These are phyloP conservation scores for Teratosphaeria nubilosa DNA, from an alignment of 2,329 filamentous ascomycete species.

Conservation along the genomic window DNA sequence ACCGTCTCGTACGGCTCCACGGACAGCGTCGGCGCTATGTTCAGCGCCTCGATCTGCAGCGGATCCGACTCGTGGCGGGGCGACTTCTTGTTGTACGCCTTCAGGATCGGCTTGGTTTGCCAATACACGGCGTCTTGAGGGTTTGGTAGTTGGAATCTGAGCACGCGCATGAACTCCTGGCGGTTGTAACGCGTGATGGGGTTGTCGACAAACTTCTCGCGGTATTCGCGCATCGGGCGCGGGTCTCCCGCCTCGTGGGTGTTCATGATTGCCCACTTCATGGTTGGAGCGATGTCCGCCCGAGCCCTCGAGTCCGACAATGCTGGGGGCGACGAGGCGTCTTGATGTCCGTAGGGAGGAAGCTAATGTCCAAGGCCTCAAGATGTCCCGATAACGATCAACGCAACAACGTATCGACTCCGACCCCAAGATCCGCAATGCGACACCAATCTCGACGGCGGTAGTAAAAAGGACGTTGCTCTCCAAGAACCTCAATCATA, in stretches of 20 bases:
- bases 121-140: not conserved
- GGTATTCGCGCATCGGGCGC: not conserved
- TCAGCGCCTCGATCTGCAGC: conserved; percentile 2
- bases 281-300: too few species aligned
- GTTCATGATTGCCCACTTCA: not conserved
- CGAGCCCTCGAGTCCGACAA: too few species aligned
- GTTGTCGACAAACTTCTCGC: not conserved
- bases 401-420: too few species aligned
- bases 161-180: not conserved
- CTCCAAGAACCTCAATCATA: too few species aligned
- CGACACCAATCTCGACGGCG: too few species aligned
- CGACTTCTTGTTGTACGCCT: not conserved
- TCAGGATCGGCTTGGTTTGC: not conserved
- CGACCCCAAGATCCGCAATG: too few species aligned
- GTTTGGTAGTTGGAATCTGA: conserved; percentile 1
- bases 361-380: too few species aligned
- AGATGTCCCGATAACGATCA: too few species aligned
- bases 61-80: not conserved
- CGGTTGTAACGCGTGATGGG: not conserved
- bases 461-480: too few species aligned
- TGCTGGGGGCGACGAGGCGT: too few species aligned
- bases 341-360: too few species aligned
- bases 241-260: not conserved
- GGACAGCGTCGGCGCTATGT: conserved; percentile 1
- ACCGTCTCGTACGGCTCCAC: not conserved